Evolutionary conservation across 148 eudicot genomes (phyloP), one percentile per base, ranked within the genome.

Genomic region (Cornus kousa): DNA sequence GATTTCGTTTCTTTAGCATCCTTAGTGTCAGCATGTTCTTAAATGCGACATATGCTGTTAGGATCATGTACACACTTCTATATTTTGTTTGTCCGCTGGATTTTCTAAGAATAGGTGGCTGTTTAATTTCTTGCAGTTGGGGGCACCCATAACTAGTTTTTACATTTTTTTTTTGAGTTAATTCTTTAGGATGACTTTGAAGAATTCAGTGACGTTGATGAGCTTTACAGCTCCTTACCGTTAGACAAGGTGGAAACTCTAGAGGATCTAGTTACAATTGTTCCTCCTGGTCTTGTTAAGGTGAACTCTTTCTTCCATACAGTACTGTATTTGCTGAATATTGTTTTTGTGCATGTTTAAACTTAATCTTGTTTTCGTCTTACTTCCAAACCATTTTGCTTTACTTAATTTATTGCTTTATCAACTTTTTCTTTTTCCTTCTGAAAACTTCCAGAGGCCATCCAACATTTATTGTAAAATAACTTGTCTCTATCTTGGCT

Each of bases 191-290:
- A 97, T 72, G 97, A 92, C 82, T 97, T 97, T 85, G 99, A 97
- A 53, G 99, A 97, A 77, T 97, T 97, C 77, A 80, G 82, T 77
- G 99, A 97, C 76, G 99, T 97, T 74, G 99, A 97, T 86, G 97
- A 94, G 86, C 88, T 97, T 68, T 97, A 97, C 85, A 92, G 73
- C 82, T 79, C 93, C 71, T 83, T 97, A 84, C 99, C 98, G 32
- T 80, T 97, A 23, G 99, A 96, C 80, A 93, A 93, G 90, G 95
- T 94, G 85, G 99, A 97, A 77, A 86, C 98, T 80, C 94, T 92
- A 75, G 99, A 97, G 90, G 99, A 97, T 80, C 89, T 97, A 68
- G 99, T 94, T 69, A 77, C 95, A 66, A 87, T 93, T 79, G 92
- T 77, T 60, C 91, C 90, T 67, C 98, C 99, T 78, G 87, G 81